These are phyloP conservation scores for Rubia peregrina DNA, from an alignment of 305 asterid species.

Conservation along the genomic window DNA sequence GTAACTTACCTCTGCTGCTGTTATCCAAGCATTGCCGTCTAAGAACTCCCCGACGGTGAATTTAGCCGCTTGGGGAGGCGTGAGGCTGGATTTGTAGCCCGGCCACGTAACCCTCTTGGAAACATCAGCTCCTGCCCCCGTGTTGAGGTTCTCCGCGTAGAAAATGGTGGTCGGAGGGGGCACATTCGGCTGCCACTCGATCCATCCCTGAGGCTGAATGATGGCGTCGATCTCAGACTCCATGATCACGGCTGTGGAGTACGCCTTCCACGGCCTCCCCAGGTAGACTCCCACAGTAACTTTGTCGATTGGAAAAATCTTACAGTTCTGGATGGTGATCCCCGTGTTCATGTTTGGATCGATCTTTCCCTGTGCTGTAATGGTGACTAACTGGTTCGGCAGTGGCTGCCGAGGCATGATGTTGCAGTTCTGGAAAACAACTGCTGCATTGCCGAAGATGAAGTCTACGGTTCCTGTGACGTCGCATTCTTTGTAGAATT, in stretches of 20 bases:
- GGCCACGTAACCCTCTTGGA: slow-evolving; percentile 55
- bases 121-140: slow-evolving; percentile 54
- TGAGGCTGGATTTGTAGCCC: slow-evolving; percentile 45
- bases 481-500: slow-evolving; percentile 72
- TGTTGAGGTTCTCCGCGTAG: slow-evolving; percentile 64
- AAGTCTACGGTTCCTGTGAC: slow-evolving; percentile 79
- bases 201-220: slow-evolving; percentile 66
- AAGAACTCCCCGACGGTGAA: slow-evolving; percentile 49
- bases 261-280: slow-evolving; percentile 77
- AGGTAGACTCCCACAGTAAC: slow-evolving; percentile 45
- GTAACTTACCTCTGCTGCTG: slow-evolving; percentile 32
- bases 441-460: slow-evolving; percentile 82
- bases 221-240: slow-evolving; percentile 47
- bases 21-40: slow-evolving; percentile 57
- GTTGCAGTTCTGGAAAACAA: slow-evolving; percentile 63
- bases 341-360: slow-evolving; percentile 69
- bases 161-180: slow-evolving; percentile 57
- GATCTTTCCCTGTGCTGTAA: slow-evolving; percentile 82
- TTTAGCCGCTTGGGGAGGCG: slow-evolving; percentile 36
- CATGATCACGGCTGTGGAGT: slow-evolving; percentile 62
- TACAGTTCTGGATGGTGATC: slow-evolving; percentile 61
- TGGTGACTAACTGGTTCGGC: slow-evolving; percentile 62
- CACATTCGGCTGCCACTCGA: slow-evolving; percentile 40
- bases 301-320: slow-evolving; percentile 30
- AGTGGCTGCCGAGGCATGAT: slow-evolving; percentile 74